A percentile compares a stretch with the other conserved stretches of the same genome.
These are phyloP conservation scores for Raddia guianensis DNA, from an alignment of 176 grass and related monocot genomes.

Conservation along the genomic window DNA sequence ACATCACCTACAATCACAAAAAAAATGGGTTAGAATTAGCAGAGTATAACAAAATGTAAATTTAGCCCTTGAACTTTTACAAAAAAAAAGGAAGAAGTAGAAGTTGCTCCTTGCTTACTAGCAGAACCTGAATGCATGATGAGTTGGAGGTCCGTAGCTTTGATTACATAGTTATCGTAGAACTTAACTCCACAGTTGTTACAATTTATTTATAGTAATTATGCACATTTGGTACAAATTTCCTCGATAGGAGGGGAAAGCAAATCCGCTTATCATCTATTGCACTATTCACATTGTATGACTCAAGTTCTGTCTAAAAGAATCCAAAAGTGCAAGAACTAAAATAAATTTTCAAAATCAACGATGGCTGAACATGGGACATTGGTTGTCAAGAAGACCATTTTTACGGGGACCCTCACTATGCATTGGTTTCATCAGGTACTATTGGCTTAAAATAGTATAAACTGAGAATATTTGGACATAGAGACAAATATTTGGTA, in stretches of 20 bases:
- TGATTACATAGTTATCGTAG: not conserved
- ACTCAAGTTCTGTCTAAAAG: not conserved
- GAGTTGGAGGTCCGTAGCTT: not conserved
- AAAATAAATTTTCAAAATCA: too few relatives aligned
- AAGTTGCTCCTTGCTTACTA: not conserved
- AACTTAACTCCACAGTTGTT: not conserved
- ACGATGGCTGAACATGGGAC: too few relatives aligned
- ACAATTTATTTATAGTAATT: not conserved
- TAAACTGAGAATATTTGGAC: too few relatives aligned
- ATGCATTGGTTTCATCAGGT: too few relatives aligned
- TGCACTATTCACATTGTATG: not conserved
- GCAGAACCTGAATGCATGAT: not conserved
- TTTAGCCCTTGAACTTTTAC: constrained; percentile 18
- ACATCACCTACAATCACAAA: constrained; percentile 36
- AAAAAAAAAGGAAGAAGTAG: constrained; percentile 1
- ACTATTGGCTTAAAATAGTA: too few relatives aligned
- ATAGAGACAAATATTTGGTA: too few relatives aligned
- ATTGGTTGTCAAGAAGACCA: too few relatives aligned
- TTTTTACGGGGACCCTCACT: too few relatives aligned
- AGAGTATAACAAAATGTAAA: constrained; percentile 12
- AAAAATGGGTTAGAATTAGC: constrained; percentile 18
- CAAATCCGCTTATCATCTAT: not conserved
- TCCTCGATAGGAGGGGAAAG: not conserved
- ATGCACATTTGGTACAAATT: not conserved
- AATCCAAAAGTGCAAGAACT: not conserved